These are phyloP conservation scores for Hymenoscyphus fraxineus DNA, from an alignment of 2,329 filamentous ascomycete species.

Conservation along the genomic window DNA sequence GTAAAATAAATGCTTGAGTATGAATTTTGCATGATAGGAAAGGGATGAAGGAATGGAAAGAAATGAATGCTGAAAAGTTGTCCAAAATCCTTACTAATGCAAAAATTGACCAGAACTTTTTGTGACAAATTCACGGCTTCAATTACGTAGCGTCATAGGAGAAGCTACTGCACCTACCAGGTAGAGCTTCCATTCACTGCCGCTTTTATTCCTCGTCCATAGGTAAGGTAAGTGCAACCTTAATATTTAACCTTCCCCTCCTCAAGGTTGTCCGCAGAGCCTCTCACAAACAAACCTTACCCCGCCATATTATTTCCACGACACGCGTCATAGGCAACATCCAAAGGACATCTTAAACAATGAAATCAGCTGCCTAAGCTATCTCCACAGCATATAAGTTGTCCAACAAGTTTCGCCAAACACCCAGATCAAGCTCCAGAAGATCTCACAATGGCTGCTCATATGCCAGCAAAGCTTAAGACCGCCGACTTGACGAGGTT, in stretches of 20 bases:
- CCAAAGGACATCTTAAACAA: neutral
- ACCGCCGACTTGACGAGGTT: slow-evolving; percentile 80
- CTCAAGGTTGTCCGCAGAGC: neutral
- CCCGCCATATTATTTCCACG: neutral
- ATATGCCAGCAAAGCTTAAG: slow-evolving; percentile 69
- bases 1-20: no score
- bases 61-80: no score
- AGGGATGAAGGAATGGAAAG: no score
- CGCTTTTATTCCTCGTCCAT: neutral
- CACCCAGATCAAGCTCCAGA: neutral
- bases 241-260: neutral
- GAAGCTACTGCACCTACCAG: neutral
- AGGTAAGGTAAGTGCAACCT: neutral
- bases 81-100: no score
- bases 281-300: neutral
- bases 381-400: neutral
- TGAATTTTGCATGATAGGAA: no score
- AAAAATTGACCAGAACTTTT: no score
- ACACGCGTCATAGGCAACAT: slow-evolving; percentile 4
- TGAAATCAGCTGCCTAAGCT: neutral
- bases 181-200: neutral
- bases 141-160: no score
- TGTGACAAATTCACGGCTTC: no score
- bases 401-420: neutral
- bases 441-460: slow-evolving; percentile 60